phyloP scores from a whole-genome alignment of 2,329 filamentous ascomycete species.

The Aspergillus phoenicis region DNA sequence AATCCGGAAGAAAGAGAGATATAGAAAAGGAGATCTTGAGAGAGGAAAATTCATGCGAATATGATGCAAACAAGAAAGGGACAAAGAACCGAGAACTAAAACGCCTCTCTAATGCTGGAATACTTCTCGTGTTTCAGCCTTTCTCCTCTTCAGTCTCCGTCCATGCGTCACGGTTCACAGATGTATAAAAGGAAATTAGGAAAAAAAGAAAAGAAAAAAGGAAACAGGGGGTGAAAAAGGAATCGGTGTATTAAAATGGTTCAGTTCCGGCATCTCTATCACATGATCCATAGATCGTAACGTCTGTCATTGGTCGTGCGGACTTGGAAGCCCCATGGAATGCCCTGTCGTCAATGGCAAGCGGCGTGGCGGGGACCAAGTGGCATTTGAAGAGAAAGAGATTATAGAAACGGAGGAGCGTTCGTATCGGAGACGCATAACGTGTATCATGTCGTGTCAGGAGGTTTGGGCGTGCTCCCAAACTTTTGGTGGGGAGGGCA shows the following conservation, averaged over 20 bases:
- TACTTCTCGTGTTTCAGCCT: conserved; percentile 25
- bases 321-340: conserved; percentile 26
- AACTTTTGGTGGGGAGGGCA: neutral
- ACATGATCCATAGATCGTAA: conserved; percentile 47
- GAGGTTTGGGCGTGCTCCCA: neutral
- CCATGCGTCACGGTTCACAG: conserved; percentile 9
- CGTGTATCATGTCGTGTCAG: conserved; percentile 16
- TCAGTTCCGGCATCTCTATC: conserved; percentile 41
- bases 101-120: conserved; percentile 33
- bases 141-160: conserved; percentile 14
- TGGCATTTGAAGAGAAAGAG: conserved; percentile 11
- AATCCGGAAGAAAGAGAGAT: conserved; percentile 3
- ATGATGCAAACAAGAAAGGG: conserved; percentile 17
- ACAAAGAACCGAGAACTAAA: conserved; percentile 17
- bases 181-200: conserved; percentile 16
- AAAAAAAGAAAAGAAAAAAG: conserved; percentile 18
- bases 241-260: conserved; percentile 22
- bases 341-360: conserved; percentile 11
- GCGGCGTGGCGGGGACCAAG: conserved; percentile 6
- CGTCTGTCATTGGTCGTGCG: conserved; percentile 41
- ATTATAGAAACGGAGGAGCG: conserved; percentile 4
- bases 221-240: conserved; percentile 7
- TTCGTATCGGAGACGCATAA: conserved; percentile 18
- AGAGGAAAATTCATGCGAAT: conserved; percentile 18
- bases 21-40: conserved; percentile 11